Percentiles rank a stretch among this genome's conserved stretches.
These are phyloP conservation scores for Cladosporium oxysporum DNA, from an alignment of 2,329 filamentous ascomycete species.

Conservation along the genomic window DNA sequence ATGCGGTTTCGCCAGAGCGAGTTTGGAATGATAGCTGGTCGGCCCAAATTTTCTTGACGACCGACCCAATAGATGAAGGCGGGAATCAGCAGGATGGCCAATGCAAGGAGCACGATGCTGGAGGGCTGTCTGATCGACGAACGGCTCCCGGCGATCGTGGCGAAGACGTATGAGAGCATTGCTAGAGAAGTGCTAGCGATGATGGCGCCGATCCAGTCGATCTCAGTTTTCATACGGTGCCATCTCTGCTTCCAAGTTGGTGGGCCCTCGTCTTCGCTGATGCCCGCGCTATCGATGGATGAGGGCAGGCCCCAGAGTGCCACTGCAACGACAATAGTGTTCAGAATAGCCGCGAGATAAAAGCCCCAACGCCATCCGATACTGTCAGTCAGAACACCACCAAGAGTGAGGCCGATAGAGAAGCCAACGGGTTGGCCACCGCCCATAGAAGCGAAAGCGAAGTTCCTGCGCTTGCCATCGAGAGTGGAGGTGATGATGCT, in stretches of 20 bases:
- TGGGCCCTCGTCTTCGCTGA: constrained; percentile 9
- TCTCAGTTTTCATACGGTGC: constrained; percentile 43
- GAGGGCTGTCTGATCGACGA: constrained; percentile 27
- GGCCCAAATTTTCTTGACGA: constrained; percentile 47
- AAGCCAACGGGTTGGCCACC: constrained; percentile 55
- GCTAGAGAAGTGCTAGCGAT: constrained; percentile 51
- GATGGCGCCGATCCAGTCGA: constrained; percentile 56
- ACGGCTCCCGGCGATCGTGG: constrained; percentile 33
- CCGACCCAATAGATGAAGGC: constrained; percentile 59
- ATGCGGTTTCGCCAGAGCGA: constrained; percentile 59
- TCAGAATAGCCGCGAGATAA: constrained; percentile 50
- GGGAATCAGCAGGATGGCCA: constrained; percentile 48
- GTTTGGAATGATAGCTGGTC: constrained; percentile 63
- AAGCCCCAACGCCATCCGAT: constrained; percentile 57
- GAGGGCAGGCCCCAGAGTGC: constrained; percentile 43
- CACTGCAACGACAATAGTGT: constrained; percentile 42
- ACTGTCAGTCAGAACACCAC: constrained; percentile 51
- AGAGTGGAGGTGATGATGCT: constrained; percentile 52
- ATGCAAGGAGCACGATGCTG: constrained; percentile 43
- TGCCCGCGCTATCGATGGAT: constrained; percentile 14
- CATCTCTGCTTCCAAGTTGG: constrained; percentile 31
- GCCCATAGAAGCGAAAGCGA: constrained; percentile 55
- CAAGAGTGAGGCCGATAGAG: constrained; percentile 53
- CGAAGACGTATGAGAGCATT: constrained; percentile 56
- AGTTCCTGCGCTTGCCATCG: constrained; percentile 51